Percentiles rank a stretch among this genome's conserved stretches.
These are phyloP conservation scores for Naegleria gruberi DNA, from an alignment of 208 protist species.

Conservation along the genomic window DNA sequence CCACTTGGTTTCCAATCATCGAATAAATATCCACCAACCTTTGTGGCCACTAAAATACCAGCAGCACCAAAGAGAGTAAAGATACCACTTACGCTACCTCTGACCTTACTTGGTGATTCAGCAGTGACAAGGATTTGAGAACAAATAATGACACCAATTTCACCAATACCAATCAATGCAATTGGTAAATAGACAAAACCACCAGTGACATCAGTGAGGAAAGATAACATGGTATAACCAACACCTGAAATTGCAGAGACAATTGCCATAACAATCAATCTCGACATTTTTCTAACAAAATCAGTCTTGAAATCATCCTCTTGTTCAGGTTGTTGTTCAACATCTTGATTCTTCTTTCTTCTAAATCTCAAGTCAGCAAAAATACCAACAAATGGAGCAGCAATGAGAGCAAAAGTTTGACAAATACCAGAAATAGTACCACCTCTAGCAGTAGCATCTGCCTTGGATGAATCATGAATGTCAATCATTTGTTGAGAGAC, in stretches of 20 bases:
- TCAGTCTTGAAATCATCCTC: neutral
- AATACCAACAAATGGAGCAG: slow-evolving; percentile 21
- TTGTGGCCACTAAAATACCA: slow-evolving; percentile 5
- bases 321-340: neutral
- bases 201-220: neutral
- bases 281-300: neutral
- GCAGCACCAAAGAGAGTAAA: neutral
- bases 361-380: slow-evolving; percentile 4
- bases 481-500: neutral
- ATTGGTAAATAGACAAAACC: slow-evolving; percentile 5
- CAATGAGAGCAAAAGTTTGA: slow-evolving; percentile 13
- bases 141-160: slow-evolving; percentile 9
- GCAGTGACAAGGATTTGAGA: neutral
- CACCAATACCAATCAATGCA: slow-evolving; percentile 1
- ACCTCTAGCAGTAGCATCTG: neutral
- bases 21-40: slow-evolving; percentile 6
- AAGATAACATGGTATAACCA: neutral
- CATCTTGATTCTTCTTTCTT: neutral
- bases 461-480: neutral
- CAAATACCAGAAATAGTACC: slow-evolving; percentile 21
- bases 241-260: neutral
- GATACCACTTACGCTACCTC: slow-evolving; percentile 3
- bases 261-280: neutral
- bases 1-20: slow-evolving; percentile 12
- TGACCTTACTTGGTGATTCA: neutral